Conservation (phyloP, 306 rosid species). For the Inga leiocalycina region DNA sequence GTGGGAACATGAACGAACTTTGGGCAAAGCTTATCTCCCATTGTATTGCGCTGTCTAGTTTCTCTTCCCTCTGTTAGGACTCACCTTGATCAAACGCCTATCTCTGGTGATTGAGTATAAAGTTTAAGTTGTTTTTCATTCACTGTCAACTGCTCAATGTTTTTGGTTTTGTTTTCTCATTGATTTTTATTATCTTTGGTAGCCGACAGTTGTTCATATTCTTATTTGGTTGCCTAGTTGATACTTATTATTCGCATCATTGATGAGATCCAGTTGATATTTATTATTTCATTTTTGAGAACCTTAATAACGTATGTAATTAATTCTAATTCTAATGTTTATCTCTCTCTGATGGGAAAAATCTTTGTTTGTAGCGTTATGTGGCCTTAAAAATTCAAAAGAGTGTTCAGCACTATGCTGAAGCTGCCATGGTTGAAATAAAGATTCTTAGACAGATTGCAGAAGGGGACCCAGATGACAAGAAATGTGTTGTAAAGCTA, state of each 20-base stretch:
- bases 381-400: constrained; percentile 96
- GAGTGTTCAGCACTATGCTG: constrained; percentile 98
- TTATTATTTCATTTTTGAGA: not conserved
- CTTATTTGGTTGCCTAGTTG: constrained; percentile 6
- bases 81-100: not conserved
- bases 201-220: not conserved
- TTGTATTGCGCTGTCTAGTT: not conserved
- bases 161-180: constrained; percentile 10
- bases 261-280: not conserved
- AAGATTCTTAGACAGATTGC: constrained; percentile 93
- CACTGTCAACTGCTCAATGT: constrained; percentile 8
- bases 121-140: not conserved
- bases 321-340: constrained; percentile 3
- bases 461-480: constrained; percentile 83
- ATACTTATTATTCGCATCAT: not conserved
- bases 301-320: not conserved
- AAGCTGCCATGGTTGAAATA: constrained; percentile 98
- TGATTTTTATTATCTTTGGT: not conserved
- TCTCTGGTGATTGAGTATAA: not conserved
- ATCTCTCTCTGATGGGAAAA: constrained; percentile 8
- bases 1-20: constrained; percentile 10
- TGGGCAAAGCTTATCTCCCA: not conserved
- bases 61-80: not conserved
- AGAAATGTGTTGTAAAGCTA: constrained; percentile 92
- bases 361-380: constrained; percentile 60